Evolutionary conservation across 163 green algal genomes (phyloP).

Genomic region (Scenedesmus sp.): DNA sequence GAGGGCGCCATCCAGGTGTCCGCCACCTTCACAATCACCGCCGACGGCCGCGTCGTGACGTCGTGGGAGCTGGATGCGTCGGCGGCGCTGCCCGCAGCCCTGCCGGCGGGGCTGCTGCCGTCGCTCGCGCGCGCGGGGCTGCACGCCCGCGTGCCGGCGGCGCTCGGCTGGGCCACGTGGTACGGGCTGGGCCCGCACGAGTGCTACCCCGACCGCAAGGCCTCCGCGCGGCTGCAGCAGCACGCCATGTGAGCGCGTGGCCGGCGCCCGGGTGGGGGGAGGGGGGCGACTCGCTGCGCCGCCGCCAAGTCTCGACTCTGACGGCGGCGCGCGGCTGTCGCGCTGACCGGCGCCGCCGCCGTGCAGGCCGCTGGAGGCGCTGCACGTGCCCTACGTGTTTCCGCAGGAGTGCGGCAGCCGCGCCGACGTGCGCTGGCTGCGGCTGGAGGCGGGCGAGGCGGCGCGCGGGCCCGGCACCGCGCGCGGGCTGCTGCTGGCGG

Average conservation of each 20-base stretch:
- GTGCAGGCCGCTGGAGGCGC: conserved; percentile 46
- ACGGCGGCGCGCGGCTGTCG: too few species aligned
- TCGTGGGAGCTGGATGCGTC: conserved; percentile 72
- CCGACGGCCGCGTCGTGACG: conserved; percentile 45
- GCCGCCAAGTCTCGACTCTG: too few species aligned
- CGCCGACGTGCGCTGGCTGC: conserved; percentile 76
- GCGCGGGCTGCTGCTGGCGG: background rate
- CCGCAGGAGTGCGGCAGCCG: conserved; percentile 88
- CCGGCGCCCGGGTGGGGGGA: background rate
- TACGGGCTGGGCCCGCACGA: conserved; percentile 89
- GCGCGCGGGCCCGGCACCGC: background rate
- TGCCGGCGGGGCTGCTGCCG: conserved; percentile 57
- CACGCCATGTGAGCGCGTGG: conserved; percentile 35
- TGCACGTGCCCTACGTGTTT: conserved; percentile 92
- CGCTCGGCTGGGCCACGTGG: conserved; percentile 65
- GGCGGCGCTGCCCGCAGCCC: conserved; percentile 62
- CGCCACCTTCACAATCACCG: conserved; percentile 47
- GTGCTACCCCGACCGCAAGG: conserved; percentile 87
- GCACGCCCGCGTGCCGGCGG: background rate
- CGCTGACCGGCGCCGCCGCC: too few species aligned
- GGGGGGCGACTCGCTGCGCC: background rate
- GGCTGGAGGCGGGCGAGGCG: conserved; percentile 28
- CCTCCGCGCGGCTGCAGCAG: conserved; percentile 51
- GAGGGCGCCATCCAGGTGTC: conserved; percentile 55
- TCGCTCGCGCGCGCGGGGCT: conserved; percentile 74